Evolutionary conservation across 495 filamentous ascomycete species (phyloP).

Genomic region (Aspergillus homomorphus): DNA sequence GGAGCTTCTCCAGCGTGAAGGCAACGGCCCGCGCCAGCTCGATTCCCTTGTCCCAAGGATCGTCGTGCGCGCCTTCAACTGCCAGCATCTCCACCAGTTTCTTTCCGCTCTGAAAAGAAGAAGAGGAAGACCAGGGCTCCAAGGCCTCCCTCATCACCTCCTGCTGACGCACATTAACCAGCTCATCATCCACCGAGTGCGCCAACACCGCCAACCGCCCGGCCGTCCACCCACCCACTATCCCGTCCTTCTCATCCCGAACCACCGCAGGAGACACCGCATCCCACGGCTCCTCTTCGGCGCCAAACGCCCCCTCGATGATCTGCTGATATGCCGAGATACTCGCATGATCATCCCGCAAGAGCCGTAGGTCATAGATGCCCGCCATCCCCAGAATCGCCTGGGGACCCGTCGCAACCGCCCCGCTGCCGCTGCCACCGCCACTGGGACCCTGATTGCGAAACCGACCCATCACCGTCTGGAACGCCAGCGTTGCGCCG

Average conservation of each 20-base stretch:
- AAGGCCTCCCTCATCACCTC: constrained; percentile 44
- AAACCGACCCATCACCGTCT: constrained; percentile 52
- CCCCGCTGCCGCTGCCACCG: background rate
- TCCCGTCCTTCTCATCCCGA: constrained; percentile 24
- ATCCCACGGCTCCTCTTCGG: constrained; percentile 49
- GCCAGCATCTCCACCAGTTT: constrained; percentile 36
- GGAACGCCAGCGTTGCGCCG: constrained; percentile 71
- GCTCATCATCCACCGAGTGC: constrained; percentile 57
- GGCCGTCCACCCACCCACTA: constrained; percentile 38
- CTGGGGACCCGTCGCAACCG: constrained; percentile 22
- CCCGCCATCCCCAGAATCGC: constrained; percentile 61
- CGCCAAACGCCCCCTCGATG: constrained; percentile 60
- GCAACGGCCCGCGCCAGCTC: constrained; percentile 46
- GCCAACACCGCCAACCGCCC: constrained; percentile 54
- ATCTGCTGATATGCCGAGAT: constrained; percentile 57
- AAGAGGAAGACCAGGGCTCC: constrained; percentile 22
- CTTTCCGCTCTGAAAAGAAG: constrained; percentile 18
- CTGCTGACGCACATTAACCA: constrained; percentile 56
- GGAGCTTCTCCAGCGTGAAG: constrained; percentile 33
- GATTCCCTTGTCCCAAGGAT: constrained; percentile 52
- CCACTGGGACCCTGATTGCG: background rate
- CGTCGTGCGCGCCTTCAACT: constrained; percentile 62
- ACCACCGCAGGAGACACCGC: constrained; percentile 48
- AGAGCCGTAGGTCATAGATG: constrained; percentile 60
- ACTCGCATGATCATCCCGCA: constrained; percentile 47